phyloP scores from a whole-genome alignment of 495 filamentous ascomycete genomes.

The Annulohypoxylon nitens region DNA sequence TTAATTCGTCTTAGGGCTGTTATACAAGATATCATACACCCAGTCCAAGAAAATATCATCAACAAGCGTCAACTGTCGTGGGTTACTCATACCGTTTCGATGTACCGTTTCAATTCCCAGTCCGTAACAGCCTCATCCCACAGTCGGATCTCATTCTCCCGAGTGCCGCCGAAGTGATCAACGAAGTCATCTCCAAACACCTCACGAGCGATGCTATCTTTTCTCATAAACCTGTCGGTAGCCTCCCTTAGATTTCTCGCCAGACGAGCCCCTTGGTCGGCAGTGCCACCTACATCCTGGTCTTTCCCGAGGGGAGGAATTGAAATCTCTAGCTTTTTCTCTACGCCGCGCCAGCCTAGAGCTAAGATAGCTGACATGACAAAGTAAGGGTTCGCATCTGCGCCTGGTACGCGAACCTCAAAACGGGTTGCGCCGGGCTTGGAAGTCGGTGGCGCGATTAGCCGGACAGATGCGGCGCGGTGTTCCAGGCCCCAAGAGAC shows the following conservation, averaged over 20 bases:
- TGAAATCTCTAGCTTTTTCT: slow-evolving; percentile 86
- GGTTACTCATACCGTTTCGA: slow-evolving; percentile 72
- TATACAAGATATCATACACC: slow-evolving; percentile 29
- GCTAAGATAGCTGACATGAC: slow-evolving; percentile 90
- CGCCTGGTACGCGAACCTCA: slow-evolving; percentile 91
- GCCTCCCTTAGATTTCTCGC: slow-evolving; percentile 88
- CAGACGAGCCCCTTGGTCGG: slow-evolving; percentile 76
- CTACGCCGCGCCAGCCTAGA: slow-evolving; percentile 88
- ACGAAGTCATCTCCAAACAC: slow-evolving; percentile 96
- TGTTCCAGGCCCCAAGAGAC: slow-evolving; percentile 98
- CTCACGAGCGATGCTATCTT: slow-evolving; percentile 86
- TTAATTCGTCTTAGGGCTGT: neutral
- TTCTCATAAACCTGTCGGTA: slow-evolving; percentile 76
- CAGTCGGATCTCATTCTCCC: slow-evolving; percentile 88
- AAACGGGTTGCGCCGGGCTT: slow-evolving; percentile 88
- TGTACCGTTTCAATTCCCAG: slow-evolving; percentile 83
- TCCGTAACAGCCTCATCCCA: slow-evolving; percentile 98
- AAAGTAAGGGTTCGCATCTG: slow-evolving; percentile 88
- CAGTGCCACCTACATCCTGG: slow-evolving; percentile 76
- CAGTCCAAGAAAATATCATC: slow-evolving; percentile 3
- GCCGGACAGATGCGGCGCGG: slow-evolving; percentile 87
- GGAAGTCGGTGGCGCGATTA: slow-evolving; percentile 88
- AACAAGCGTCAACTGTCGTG: neutral
- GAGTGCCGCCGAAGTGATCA: slow-evolving; percentile 92
- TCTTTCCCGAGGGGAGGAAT: slow-evolving; percentile 87